Evolutionary conservation across 352 stramenopile species (phyloP).

Genomic region (Phytophthora nicotianae): DNA sequence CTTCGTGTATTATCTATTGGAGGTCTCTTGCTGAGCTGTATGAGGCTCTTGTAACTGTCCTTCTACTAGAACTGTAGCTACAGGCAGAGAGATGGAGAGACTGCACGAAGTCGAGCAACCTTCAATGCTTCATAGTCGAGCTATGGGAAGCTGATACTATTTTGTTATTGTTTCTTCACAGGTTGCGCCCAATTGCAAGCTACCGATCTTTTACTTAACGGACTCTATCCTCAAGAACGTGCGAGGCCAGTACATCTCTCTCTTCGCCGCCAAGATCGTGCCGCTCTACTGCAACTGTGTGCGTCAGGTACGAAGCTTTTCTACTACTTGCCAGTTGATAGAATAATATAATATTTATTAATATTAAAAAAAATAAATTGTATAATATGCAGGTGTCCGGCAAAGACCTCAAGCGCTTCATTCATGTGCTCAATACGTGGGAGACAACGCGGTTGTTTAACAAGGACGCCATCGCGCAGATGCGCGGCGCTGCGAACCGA

Average conservation of each 20-base stretch:
- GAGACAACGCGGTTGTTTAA: conserved; percentile 68
- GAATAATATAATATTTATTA: conserved; percentile 1
- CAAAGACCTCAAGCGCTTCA: conserved; percentile 84
- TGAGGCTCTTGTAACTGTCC: neutral
- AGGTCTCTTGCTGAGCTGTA: neutral
- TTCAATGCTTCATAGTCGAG: neutral
- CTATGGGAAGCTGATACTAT: conserved; percentile 18
- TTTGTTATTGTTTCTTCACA: conserved; percentile 30
- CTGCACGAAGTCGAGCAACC: neutral
- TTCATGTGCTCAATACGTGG: conserved; percentile 89
- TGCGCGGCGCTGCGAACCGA: conserved; percentile 68
- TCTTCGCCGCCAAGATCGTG: conserved; percentile 77
- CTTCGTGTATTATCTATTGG: conserved; percentile 4
- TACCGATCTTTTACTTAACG: conserved; percentile 91
- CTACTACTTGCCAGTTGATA: neutral
- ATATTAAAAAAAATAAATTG: neutral
- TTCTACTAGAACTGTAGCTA: neutral
- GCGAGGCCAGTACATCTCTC: conserved; percentile 64
- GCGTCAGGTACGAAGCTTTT: conserved; percentile 51
- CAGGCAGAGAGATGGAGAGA: conserved; percentile 16
- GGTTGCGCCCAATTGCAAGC: conserved; percentile 81
- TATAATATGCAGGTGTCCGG: conserved; percentile 55
- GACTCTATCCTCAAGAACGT: conserved; percentile 93
- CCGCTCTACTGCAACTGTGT: conserved; percentile 89
- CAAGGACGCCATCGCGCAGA: conserved; percentile 58